Evolutionary conservation across 305 asterid genomes (phyloP), one percentile per base, ranked within the genome.

Genomic region (Rubia tinctorum): DNA sequence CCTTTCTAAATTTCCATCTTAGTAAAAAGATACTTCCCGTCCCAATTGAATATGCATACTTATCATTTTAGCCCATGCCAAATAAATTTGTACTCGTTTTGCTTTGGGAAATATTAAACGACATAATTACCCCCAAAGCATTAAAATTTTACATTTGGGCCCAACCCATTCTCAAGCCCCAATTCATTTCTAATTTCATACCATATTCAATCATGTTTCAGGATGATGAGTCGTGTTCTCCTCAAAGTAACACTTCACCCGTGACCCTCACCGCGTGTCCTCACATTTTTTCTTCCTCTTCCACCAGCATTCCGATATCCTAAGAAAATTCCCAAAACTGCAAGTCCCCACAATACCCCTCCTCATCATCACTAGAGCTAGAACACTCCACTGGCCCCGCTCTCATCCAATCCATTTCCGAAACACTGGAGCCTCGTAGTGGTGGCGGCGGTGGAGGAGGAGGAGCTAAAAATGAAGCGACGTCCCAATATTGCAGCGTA

Each of bases 141-240:
- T 30, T 30, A 30, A 30, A 30, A 30, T 30, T 30, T 30, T 30
- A 30, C 34, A 30, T 30, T 30, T 30, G 1, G 34, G 34, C 34
- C 34, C 22, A 49, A 18, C 2, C 1, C n/a, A 92, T 97, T 97
- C 74, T 89, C 90, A 72, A 85, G 86, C 62, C 89, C 97, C 34
- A 88, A 97, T 75, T 90, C 98, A 30, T 1, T 30, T 30, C 73
- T 94, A 98, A 20, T 86, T 76, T 62, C 87, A 79, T 0, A 98
- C 97, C 77, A 92, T 92, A 89, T 94, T 97, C 88, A 94, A 79
- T 98, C 99, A 94, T 59, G 99, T 94, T 87, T 94, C 98, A 0
- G 99, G 98, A 84, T 94, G 99, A 87, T 90, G 99, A 27, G 97
- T 97, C 51, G 92, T 92, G 76, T 94, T 89, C 81, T 73, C 87